phyloP scores from a whole-genome alignment of 164 flowering plant genomes.

The Aristolochia fimbriata region DNA sequence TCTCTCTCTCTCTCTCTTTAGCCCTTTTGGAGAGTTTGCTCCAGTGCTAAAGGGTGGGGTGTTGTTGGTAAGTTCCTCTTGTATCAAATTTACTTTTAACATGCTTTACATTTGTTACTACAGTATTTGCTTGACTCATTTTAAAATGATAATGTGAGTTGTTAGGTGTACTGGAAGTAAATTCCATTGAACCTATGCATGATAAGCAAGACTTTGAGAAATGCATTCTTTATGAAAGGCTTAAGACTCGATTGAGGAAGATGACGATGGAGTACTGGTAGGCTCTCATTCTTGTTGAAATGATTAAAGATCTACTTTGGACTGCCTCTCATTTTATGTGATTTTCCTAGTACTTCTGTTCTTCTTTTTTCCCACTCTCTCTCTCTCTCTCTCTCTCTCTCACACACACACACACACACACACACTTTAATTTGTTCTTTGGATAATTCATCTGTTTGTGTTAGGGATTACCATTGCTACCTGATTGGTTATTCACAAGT shows the following conservation, averaged over 20 bases:
- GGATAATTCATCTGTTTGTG: neutral
- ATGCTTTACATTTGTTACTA: neutral
- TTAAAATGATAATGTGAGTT: too few relatives aligned
- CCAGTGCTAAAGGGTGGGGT: constrained; percentile 58
- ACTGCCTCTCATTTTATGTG: too few relatives aligned
- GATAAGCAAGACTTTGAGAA: constrained; percentile 96
- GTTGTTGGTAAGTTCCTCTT: constrained; percentile 58
- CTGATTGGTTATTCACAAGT: constrained; percentile 42
- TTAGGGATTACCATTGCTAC: constrained; percentile 58
- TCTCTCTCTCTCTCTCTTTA: constrained; percentile 34
- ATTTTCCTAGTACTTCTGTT: too few relatives aligned
- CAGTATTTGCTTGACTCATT: too few relatives aligned
- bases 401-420: too few relatives aligned
- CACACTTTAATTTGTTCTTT: neutral
- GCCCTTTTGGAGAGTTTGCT: constrained; percentile 82
- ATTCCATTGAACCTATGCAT: constrained; percentile 84
- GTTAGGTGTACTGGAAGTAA: constrained; percentile 84
- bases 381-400: neutral
- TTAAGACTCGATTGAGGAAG: constrained; percentile 76
- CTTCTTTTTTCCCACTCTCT: neutral
- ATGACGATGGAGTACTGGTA: constrained; percentile 96
- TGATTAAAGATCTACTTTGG: too few relatives aligned
- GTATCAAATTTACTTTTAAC: too few relatives aligned
- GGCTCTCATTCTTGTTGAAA: neutral
- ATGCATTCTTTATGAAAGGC: constrained; percentile 75